Conservation (phyloP, 805 yeast species). For the Tetrapisispora namnaoensis region DNA sequence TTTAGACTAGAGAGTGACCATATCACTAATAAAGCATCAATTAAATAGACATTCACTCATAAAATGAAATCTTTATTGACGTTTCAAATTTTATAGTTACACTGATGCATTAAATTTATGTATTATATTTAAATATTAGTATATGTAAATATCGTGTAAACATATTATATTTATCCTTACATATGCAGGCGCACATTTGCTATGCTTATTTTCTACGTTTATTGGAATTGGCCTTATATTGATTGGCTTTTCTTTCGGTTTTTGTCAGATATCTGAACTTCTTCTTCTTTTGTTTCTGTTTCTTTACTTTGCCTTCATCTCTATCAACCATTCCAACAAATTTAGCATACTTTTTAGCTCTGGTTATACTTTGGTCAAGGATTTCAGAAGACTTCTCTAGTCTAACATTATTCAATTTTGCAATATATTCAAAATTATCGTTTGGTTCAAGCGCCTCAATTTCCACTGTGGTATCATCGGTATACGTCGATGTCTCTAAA, state of each 20-base stretch:
- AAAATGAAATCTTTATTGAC: too few species aligned
- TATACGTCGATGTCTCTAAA: slow-evolving; percentile 16
- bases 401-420: slow-evolving; percentile 64
- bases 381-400: slow-evolving; percentile 58
- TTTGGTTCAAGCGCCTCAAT: slow-evolving; percentile 41
- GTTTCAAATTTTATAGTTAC: not conserved
- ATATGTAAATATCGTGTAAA: not conserved
- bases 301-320: slow-evolving; percentile 17
- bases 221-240: slow-evolving; percentile 36
- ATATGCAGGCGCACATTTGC: not conserved
- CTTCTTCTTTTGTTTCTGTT: slow-evolving; percentile 40
- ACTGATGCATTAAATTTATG: not conserved
- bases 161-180: not conserved
- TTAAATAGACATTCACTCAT: not conserved
- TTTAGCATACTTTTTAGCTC: slow-evolving; percentile 79
- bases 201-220: slow-evolving; percentile 25
- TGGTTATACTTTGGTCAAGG: slow-evolving; percentile 58
- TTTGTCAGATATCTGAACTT: slow-evolving; percentile 85
- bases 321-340: slow-evolving; percentile 44
- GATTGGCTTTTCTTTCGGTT: slow-evolving; percentile 56
- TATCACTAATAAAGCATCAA: slow-evolving; percentile 7
- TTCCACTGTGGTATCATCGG: slow-evolving; percentile 36
- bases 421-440: slow-evolving; percentile 46
- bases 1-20: slow-evolving; percentile 77
- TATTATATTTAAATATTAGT: not conserved